Evolutionary conservation across 495 filamentous ascomycete species (phyloP).

Genomic region (Pseudomonodictys pantanalensis): DNA sequence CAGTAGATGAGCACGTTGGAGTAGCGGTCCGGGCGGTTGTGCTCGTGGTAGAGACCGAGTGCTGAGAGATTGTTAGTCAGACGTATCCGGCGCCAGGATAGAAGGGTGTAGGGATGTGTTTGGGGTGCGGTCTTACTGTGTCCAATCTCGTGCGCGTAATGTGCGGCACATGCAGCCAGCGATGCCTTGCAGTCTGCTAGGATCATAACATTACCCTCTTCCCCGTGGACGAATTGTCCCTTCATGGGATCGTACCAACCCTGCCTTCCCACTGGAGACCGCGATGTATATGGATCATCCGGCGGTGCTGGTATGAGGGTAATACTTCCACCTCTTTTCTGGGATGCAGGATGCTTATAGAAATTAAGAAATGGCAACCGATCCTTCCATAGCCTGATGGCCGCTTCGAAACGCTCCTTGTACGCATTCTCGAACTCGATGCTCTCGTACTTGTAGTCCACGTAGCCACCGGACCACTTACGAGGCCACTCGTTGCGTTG

Average conservation of each 20-base stretch:
- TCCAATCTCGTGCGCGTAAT: conserved; percentile 21
- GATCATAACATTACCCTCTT: conserved; percentile 7
- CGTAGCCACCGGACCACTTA: conserved; percentile 14
- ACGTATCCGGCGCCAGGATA: too few species aligned
- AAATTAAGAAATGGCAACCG: conserved; percentile 18
- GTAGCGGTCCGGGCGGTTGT: conserved; percentile 18
- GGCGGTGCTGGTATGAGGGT: too few species aligned
- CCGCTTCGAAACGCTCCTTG: conserved; percentile 4
- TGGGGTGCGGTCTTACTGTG: conserved; percentile 13
- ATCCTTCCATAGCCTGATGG: conserved; percentile 15
- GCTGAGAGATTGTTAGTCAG: conserved; percentile 4
- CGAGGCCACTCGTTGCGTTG: conserved; percentile 16
- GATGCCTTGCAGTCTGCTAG: conserved; percentile 9
- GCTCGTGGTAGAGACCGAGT: conserved; percentile 19
- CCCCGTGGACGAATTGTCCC: neutral
- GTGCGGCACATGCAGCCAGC: too few species aligned
- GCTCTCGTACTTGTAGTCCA: conserved; percentile 16
- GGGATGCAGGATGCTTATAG: neutral
- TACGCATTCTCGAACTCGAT: neutral
- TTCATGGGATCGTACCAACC: neutral
- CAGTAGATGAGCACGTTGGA: conserved; percentile 9
- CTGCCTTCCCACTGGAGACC: too few species aligned
- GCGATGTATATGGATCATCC: neutral
- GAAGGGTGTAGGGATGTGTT: neutral
- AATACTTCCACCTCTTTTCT: too few species aligned